Conservation (phyloP, 768 basidiomycete species). For the Termitomyces sp. region DNA sequence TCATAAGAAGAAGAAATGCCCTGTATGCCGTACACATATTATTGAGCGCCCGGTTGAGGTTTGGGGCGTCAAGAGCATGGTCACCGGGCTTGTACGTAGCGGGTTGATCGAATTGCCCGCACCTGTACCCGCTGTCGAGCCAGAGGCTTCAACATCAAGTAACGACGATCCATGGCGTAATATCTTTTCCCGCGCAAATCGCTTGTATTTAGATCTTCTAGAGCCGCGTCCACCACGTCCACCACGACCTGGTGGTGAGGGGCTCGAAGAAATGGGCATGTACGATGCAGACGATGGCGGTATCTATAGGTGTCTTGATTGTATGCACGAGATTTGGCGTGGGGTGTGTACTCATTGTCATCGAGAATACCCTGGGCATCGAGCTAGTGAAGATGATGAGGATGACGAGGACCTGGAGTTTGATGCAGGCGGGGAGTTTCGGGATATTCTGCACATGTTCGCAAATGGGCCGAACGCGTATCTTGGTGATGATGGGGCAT, state of each 20-base stretch:
- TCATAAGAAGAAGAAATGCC: slow-evolving; percentile 66
- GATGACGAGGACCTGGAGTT: slow-evolving; percentile 35
- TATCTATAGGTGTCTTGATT: slow-evolving; percentile 73
- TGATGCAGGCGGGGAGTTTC: slow-evolving; percentile 13
- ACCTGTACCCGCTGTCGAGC: slow-evolving; percentile 18
- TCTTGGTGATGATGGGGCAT: neutral
- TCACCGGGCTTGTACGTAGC: slow-evolving; percentile 50
- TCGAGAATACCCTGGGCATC: slow-evolving; percentile 58
- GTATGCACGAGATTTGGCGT: slow-evolving; percentile 76
- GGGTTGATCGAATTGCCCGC: slow-evolving; percentile 42
- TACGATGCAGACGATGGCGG: slow-evolving; percentile 74
- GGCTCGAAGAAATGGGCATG: slow-evolving; percentile 54
- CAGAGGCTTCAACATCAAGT: slow-evolving; percentile 22
- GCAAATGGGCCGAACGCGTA: slow-evolving; percentile 2
- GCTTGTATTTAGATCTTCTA: slow-evolving; percentile 16
- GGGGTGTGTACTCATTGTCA: slow-evolving; percentile 64
- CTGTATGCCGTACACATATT: slow-evolving; percentile 66
- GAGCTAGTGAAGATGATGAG: slow-evolving; percentile 35
- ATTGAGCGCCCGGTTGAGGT: slow-evolving; percentile 65
- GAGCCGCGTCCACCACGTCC: slow-evolving; percentile 18
- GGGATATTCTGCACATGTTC: slow-evolving; percentile 8
- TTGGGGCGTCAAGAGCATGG: slow-evolving; percentile 70
- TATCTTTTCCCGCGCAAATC: slow-evolving; percentile 46
- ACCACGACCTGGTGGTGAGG: slow-evolving; percentile 23
- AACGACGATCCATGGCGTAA: slow-evolving; percentile 62